Percentiles rank a stretch among this genome's conserved stretches.
Conservation (phyloP, 2,329 filamentous ascomycete species). For the Colletotrichum sp. region DNA sequence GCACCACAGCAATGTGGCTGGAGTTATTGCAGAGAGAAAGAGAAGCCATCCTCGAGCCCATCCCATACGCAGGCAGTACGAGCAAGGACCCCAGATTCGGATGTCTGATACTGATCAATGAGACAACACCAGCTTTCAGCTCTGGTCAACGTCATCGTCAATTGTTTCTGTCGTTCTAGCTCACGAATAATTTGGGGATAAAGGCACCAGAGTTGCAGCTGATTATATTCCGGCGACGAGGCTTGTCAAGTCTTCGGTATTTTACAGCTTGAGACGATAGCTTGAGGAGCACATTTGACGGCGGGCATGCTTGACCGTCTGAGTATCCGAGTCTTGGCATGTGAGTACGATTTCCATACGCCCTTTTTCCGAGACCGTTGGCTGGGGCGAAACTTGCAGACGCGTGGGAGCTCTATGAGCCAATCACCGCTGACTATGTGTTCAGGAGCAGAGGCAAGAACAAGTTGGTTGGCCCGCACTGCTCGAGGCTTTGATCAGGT, state of each 20-base stretch:
- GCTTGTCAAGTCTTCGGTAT: no score
- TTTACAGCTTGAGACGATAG: rapidly evolving
- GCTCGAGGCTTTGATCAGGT: neutral
- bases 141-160: neutral
- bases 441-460: neutral
- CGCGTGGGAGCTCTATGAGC: rapidly evolving
- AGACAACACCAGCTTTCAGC: neutral
- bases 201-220: neutral
- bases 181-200: neutral
- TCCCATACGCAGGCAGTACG: neutral
- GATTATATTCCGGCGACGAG: rapidly evolving
- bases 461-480: neutral
- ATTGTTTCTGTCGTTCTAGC: neutral
- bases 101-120: neutral
- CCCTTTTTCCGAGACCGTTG: neutral
- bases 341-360: neutral
- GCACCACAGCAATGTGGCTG: neutral
- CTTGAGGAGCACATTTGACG: neutral
- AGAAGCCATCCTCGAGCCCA: neutral
- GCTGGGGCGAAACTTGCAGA: neutral
- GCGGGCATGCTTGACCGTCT: rapidly evolving
- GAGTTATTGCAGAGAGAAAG: neutral
- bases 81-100: rapidly evolving
- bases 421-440: neutral
- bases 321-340: neutral